Conservation (phyloP, 139 green algal genomes). For the Yamagishiella unicocca region DNA sequence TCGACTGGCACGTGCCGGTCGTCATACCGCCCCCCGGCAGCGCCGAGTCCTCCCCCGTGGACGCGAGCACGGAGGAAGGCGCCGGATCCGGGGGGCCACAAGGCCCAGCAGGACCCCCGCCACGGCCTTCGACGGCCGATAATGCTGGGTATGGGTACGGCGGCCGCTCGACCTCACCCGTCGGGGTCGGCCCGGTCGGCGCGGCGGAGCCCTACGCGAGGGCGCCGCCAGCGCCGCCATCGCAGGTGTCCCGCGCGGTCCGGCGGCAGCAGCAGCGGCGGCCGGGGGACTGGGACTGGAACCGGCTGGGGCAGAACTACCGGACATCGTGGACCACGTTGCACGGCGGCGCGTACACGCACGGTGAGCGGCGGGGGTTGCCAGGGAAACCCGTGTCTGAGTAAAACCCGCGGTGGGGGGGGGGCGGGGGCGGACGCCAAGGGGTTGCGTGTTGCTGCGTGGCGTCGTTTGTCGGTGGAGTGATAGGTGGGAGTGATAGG, state of each 20-base stretch:
- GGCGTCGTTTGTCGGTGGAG: too few relatives aligned
- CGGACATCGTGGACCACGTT: conserved; percentile 55
- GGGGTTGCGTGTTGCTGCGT: too few relatives aligned
- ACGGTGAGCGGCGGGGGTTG: background rate
- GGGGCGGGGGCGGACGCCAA: too few relatives aligned
- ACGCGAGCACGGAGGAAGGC: too few relatives aligned
- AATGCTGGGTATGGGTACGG: background rate
- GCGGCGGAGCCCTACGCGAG: background rate
- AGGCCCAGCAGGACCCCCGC: too few relatives aligned
- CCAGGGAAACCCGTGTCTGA: too few relatives aligned
- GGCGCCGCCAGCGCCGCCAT: conserved; percentile 46
- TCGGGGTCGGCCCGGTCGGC: too few relatives aligned
- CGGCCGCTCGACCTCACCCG: background rate
- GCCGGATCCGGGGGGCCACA: too few relatives aligned
- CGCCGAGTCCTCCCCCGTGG: background rate
- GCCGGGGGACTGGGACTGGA: conserved; percentile 61
- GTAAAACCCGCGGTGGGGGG: too few relatives aligned
- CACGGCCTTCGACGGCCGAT: background rate
- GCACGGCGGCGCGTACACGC: conserved; percentile 58
- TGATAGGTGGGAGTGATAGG: too few relatives aligned
- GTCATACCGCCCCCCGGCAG: conserved; percentile 21
- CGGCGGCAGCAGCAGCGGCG: conserved; percentile 29
- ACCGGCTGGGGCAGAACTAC: conserved; percentile 56
- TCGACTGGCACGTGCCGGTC: conserved; percentile 61
- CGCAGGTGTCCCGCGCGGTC: conserved; percentile 45